Percentiles rank a stretch among this genome's conserved stretches.
Evolutionary conservation across 2,329 filamentous ascomycete species (phyloP).

Genomic region (Zymoseptoria ardabiliae): DNA sequence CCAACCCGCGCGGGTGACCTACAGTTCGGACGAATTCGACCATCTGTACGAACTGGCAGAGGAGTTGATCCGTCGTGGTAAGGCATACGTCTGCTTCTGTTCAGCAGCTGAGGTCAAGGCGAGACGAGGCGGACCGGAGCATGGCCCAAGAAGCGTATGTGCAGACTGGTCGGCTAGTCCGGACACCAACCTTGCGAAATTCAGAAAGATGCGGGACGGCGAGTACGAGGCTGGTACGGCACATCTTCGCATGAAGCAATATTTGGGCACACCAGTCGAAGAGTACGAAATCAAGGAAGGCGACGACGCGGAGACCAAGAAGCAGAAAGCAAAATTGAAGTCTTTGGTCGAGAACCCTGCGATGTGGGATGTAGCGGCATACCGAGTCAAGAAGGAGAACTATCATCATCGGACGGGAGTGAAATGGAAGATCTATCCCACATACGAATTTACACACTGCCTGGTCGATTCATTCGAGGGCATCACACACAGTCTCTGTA

Average conservation of each 20-base stretch:
- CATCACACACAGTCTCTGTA: conserved; percentile 89
- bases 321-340: conserved; percentile 29
- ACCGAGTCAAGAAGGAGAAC: conserved; percentile 68
- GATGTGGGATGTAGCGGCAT: conserved; percentile 94
- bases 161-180: conserved; percentile 66
- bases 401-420: conserved; percentile 72
- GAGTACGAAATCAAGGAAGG: conserved; percentile 28
- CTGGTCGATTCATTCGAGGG: conserved; percentile 86
- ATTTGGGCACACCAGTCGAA: conserved; percentile 44
- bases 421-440: conserved; percentile 89
- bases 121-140: conserved; percentile 70
- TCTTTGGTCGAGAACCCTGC: conserved; percentile 68
- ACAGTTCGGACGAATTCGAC: conserved; percentile 87
- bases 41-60: conserved; percentile 82
- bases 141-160: conserved; percentile 68
- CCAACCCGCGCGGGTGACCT: conserved; percentile 68
- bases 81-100: conserved; percentile 81
- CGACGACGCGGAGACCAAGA: conserved; percentile 27
- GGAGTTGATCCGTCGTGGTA: conserved; percentile 64
- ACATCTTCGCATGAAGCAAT: conserved; percentile 89
- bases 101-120: conserved; percentile 74
- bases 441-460: conserved; percentile 83
- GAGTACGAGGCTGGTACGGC: conserved; percentile 81
- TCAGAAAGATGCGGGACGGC: conserved; percentile 83
- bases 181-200: conserved; percentile 73